Evolutionary conservation across 805 yeast species (phyloP), one percentile per base, ranked within the genome.

Genomic region (Candida wancherniae): DNA sequence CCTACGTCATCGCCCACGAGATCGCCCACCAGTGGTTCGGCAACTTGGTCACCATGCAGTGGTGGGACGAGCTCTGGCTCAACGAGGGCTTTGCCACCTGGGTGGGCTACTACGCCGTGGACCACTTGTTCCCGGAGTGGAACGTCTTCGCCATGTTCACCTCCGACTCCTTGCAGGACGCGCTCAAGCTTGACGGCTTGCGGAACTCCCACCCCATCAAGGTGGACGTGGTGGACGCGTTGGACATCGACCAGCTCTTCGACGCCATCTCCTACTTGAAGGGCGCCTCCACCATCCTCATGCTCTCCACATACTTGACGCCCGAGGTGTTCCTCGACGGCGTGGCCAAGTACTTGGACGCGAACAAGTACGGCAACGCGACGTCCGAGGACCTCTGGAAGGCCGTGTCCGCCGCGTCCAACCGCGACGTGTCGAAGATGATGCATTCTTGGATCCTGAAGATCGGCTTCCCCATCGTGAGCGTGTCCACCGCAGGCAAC

Each of bases 11-110:
- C 17, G 79, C 81, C 37, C 95, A 85, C 59, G 95, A 84, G 58
- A 65, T 84, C 36, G 94, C 94, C 8, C 95, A 84, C 58, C 92
- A 85, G 53, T 85, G 94, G 94, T 85, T 84, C 50, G 94, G 95
- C 34, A 80, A 85, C 57, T 70, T 81, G 46, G 90, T 84, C 39
- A 85, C 94, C 27, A 85, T 84, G 94, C 77, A 81, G 48, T 85
- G 94, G 92, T 84, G 95, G 95, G 85, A 84, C 47, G 92, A 83
- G 48, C 67, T 84, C 44, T 84, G 94, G 94, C 72, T 84, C 39
- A 84, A 84, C 51, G 94, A 84, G 60, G 92, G 94, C 9, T 84
- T 84, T 60, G 95, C 94, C 11, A 84, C 95, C 16, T 84, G 84
- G 79, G 82, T 81, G 51, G 84, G 86, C 3, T 80, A 73, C 69